These are phyloP conservation scores for Tetrahymena thermophila DNA, from an alignment of 73 alveolate species.

Conservation along the genomic window DNA sequence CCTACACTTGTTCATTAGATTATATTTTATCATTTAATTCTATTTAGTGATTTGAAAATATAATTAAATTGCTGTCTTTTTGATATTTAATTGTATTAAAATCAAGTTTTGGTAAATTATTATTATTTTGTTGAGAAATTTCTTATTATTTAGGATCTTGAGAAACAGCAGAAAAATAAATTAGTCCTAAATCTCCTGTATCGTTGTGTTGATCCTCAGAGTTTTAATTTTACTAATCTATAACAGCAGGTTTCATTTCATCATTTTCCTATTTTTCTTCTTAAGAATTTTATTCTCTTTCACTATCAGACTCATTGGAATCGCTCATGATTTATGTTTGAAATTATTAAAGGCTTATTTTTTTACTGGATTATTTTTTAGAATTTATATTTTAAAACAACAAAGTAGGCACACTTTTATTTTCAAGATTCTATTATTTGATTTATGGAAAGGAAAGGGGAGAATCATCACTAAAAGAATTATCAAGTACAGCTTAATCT, in stretches of 20 bases:
- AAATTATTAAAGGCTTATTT: neutral
- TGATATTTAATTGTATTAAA: neutral
- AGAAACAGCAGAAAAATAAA: neutral
- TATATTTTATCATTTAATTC: neutral
- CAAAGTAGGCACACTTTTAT: neutral
- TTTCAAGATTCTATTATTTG: neutral
- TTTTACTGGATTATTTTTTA: neutral
- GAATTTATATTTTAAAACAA: neutral
- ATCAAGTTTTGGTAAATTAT: neutral
- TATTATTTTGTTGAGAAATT: neutral
- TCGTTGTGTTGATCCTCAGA: neutral
- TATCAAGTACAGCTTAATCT: neutral
- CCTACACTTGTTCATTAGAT: neutral
- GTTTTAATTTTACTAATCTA: too few species aligned
- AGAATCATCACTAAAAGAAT: neutral
- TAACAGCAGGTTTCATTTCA: neutral
- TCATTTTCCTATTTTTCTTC: neutral
- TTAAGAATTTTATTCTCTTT: neutral
- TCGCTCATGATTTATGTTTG: neutral
- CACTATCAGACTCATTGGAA: neutral
- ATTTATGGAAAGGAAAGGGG: neutral
- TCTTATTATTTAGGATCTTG: neutral
- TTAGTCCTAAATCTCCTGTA: neutral
- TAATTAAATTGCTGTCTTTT: neutral
- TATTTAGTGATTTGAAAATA: neutral